Evolutionary conservation across 345 rosid genomes (phyloP).

Genomic region (Orychophragmus violaceus): DNA sequence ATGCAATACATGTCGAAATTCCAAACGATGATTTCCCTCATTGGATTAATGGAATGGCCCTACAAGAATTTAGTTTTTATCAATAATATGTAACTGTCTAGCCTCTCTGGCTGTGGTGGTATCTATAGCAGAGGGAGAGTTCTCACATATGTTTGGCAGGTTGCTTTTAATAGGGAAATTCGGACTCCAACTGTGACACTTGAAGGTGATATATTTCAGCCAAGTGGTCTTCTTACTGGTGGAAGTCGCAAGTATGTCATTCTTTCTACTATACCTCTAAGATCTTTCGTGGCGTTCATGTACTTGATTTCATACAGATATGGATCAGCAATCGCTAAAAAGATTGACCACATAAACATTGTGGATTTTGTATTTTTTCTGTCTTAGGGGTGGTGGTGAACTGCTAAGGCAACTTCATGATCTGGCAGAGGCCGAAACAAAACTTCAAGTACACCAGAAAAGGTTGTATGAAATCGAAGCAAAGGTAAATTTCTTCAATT

Average conservation of each 20-base stretch:
- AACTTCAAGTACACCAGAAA: slow-evolving; percentile 56
- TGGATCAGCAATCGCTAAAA: not conserved
- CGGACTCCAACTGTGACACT: slow-evolving; percentile 78
- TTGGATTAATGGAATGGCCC: not conserved
- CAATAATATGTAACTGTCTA: not conserved
- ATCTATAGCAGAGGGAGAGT: slow-evolving; percentile 1
- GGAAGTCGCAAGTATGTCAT: slow-evolving; percentile 77
- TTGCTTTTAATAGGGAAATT: slow-evolving; percentile 63
- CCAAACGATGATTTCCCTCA: not conserved
- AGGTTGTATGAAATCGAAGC: slow-evolving; percentile 63
- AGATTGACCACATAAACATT: not conserved
- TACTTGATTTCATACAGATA: not conserved
- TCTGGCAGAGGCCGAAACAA: slow-evolving; percentile 68
- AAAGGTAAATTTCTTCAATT: slow-evolving; percentile 40
- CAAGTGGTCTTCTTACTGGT: slow-evolving; percentile 91
- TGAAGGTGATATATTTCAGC: slow-evolving; percentile 89
- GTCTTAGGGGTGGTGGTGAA: slow-evolving; percentile 75
- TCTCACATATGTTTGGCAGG: slow-evolving; percentile 37
- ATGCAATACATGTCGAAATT: not conserved
- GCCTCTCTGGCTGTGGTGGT: not conserved
- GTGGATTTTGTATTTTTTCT: not conserved
- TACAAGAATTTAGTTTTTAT: not conserved
- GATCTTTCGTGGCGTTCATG: not conserved
- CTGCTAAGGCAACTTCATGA: slow-evolving; percentile 73
- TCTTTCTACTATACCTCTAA: not conserved